Evolutionary conservation across 345 rosid genomes (phyloP), one percentile per base, ranked within the genome.

Genomic region (Linum usitatissimum): DNA sequence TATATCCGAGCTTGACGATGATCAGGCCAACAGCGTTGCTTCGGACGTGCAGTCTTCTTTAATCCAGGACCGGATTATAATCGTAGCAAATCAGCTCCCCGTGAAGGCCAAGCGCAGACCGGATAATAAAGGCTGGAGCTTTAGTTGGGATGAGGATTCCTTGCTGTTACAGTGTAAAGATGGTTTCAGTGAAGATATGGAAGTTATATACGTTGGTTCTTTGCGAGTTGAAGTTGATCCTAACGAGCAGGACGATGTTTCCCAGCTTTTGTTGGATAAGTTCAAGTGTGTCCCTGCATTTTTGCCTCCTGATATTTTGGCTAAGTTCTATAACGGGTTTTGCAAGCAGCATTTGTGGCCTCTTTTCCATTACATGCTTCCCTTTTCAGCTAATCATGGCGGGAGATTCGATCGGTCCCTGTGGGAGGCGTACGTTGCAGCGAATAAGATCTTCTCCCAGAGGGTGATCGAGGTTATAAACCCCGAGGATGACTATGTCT

Each of bases 341-440:
- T 55, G 59, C 18, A 55, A 55, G 59, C 59, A 55, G 59, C 59
- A 55, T 55, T 55, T 55, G 59, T 55, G 59, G 59, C 59, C 59
- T 18, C 59, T 55, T 17, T 55, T 55, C 30, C 59, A 55, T 55
- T 55, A 55, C 59, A 55, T 55, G 59, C 59, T 55, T 55, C 59
- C 59, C 59, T 55, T 55, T 13, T 55, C 59, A 6, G 59, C 59
- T 9, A 55, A 19, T 55, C 59, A 55, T 6, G 59, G 59, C 3
- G 59, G 59, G 30, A 18, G 59, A 14, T 55, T 55, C 30, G 59
- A 55, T 28, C 8, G 59, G 28, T 18, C 14, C 20, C 18, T 55
- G 59, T 55, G 59, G 59, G 59, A 55, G 59, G 59, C 59, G 21
- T 55, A 55, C 14, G 59, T 55, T 8, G 59, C 59, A 19, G 59